These are phyloP conservation scores for Withania somnifera DNA, from an alignment of 305 asterid genomes.

Conservation along the genomic window DNA sequence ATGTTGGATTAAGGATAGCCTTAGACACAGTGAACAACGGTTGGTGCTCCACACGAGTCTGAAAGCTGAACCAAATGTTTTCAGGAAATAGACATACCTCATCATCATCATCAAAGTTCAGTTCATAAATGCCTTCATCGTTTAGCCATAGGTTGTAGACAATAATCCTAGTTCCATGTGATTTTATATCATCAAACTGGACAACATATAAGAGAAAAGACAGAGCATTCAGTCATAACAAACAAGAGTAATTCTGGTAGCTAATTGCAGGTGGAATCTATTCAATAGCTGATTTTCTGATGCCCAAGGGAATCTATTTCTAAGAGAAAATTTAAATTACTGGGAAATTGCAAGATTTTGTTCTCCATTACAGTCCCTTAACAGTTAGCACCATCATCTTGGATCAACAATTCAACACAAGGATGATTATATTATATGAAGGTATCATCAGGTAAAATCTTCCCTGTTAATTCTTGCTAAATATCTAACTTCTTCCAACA, in stretches of 20 bases:
- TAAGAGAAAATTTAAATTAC: background rate
- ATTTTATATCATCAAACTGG: constrained; percentile 69
- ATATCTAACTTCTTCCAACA: background rate
- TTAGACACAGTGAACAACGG: background rate
- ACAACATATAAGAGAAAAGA: constrained; percentile 6
- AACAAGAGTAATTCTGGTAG: background rate
- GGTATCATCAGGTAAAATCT: background rate
- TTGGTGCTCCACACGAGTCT: background rate
- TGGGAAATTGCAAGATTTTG: background rate
- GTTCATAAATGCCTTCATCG: constrained; percentile 91
- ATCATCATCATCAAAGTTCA: constrained; percentile 75
- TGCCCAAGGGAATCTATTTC: background rate
- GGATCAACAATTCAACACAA: background rate
- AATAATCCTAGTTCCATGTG: constrained; percentile 80
- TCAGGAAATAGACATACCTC: constrained; percentile 40
- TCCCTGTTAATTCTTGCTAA: background rate
- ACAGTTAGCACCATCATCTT: background rate
- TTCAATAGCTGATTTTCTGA: background rate
- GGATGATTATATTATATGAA: background rate
- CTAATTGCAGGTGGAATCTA: background rate
- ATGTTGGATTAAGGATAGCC: background rate
- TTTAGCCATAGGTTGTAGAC: constrained; percentile 90
- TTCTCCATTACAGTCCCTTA: background rate
- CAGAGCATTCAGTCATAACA: background rate
- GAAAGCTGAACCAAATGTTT: background rate